These are phyloP conservation scores for Halenospora varia DNA, from an alignment of 495 filamentous ascomycete genomes.

Conservation along the genomic window DNA sequence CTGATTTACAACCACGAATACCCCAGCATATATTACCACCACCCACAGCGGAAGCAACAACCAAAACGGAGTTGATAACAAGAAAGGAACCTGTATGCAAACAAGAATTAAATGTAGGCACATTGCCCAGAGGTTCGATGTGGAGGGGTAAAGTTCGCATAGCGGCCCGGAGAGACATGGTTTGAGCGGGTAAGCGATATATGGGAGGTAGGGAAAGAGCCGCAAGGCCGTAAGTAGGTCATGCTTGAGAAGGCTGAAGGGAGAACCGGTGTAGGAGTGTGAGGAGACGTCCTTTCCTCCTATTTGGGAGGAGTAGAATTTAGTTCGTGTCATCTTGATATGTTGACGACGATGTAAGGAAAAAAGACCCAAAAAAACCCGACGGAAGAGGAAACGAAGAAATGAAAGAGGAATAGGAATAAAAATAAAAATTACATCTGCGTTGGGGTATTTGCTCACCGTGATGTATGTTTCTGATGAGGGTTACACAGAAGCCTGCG, in stretches of 20 bases:
- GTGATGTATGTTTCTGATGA: neutral
- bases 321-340: slow-evolving; percentile 16
- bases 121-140: slow-evolving; percentile 44
- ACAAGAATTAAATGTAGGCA: slow-evolving; percentile 47
- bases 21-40: slow-evolving; percentile 27
- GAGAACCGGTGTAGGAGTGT: slow-evolving; percentile 58
- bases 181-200: slow-evolving; percentile 47
- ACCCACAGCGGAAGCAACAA: slow-evolving; percentile 48
- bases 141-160: slow-evolving; percentile 53
- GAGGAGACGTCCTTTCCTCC: slow-evolving; percentile 43
- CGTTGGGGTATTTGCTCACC: neutral
- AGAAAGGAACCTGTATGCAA: slow-evolving; percentile 43
- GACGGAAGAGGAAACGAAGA: neutral
- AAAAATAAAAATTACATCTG: neutral
- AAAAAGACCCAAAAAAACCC: too few species aligned
- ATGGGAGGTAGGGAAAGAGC: slow-evolving; percentile 45
- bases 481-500: neutral
- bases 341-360: too few species aligned
- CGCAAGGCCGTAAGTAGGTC: slow-evolving; percentile 52
- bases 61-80: slow-evolving; percentile 46
- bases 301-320: slow-evolving; percentile 49
- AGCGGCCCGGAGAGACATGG: slow-evolving; percentile 45
- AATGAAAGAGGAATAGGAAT: neutral
- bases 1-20: slow-evolving; percentile 43
- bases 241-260: slow-evolving; percentile 46